Evolutionary conservation across 1,284 basidiomycete species (phyloP).

Genomic region (Austroboletus niveus): DNA sequence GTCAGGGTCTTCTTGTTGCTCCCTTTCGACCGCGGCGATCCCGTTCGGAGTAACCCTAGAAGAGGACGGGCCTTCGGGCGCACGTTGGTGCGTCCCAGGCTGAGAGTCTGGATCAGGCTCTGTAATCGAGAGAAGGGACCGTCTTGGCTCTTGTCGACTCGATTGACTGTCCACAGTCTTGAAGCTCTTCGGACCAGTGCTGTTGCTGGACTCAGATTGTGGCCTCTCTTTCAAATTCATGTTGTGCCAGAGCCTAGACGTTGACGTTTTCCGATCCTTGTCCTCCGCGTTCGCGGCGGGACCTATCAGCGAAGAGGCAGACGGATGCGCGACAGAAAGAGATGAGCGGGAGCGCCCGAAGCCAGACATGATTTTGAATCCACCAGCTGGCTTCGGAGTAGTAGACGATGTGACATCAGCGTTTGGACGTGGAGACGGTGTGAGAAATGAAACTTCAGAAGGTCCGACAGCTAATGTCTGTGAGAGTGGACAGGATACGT

Average conservation of each 20-base stretch:
- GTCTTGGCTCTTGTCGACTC: slow-evolving; percentile 33
- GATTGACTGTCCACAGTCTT: slow-evolving; percentile 39
- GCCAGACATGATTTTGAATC: slow-evolving; percentile 59
- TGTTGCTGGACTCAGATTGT: slow-evolving; percentile 48
- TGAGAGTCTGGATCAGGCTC: slow-evolving; percentile 23
- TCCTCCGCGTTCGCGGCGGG: slow-evolving; percentile 22
- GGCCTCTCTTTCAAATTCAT: slow-evolving; percentile 41
- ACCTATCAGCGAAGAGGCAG: slow-evolving; percentile 30
- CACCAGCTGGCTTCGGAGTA: slow-evolving; percentile 48
- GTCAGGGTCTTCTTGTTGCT: slow-evolving; percentile 30
- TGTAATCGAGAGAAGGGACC: slow-evolving; percentile 27
- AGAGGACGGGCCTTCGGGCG: slow-evolving; percentile 10
- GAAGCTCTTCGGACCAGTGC: slow-evolving; percentile 47
- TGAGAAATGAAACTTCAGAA: slow-evolving; percentile 54
- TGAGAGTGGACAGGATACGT: slow-evolving; percentile 24
- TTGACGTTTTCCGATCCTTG: slow-evolving; percentile 33
- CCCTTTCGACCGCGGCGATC: slow-evolving; percentile 10
- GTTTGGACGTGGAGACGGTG: slow-evolving; percentile 49
- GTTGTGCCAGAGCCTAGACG: slow-evolving; percentile 34
- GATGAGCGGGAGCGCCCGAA: slow-evolving; percentile 63
- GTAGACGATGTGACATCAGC: slow-evolving; percentile 43
- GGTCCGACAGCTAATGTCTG: neutral
- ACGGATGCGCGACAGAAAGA: slow-evolving; percentile 25
- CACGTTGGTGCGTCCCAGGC: slow-evolving; percentile 11
- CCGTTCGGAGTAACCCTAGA: slow-evolving; percentile 12